Evolutionary conservation across 169 alveolate genomes (phyloP), one percentile per base, ranked within the genome.

Genomic region (Cystoisospora suis): DNA sequence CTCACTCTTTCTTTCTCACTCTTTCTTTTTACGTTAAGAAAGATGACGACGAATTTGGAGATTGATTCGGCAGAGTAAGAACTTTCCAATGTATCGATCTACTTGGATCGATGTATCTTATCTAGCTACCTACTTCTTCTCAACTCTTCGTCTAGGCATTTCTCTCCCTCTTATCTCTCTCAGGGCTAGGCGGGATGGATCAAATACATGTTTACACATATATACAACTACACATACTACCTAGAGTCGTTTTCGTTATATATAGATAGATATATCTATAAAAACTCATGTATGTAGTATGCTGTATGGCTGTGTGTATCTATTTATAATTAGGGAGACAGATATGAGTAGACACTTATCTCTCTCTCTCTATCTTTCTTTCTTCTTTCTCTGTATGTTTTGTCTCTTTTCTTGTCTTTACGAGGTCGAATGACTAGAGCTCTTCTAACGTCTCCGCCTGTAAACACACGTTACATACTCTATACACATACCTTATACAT

Each of bases 11-110:
- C 34, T 61, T 9, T n/a, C 75, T n/a, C 75, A 29, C 34, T 61
- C 29, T 38, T 15, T 61, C 75, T 15, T 38, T 61, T 61, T 61
- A 5, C 75, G 36, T 2, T n/a, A 27, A 34, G 42, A 59, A 45
- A 38, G 46, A 86, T 81, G 88, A 69, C 83, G 81, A 40, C 93
- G 79, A 45, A 93, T 95, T 29, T 88, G 87, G 75, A 91, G 94
- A 46, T 70, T 56, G 92, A 88, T 23, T 88, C 92, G 1, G 86
- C 92, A 2, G 92, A 88, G 92, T 88, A 75, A 61, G 90, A 20
- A 29, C 15, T 58, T 3, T 58, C 3, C 29, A 4, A 27, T 58
- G 23, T 58, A 58, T 53, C 61, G 61, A 9, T 9, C 61, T 53
- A 20, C 61, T 53, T 20, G 9, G 20, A 53, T 12, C 20, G n/a